Conservation (phyloP, 2,329 filamentous ascomycete species). For the Venturia oleaginea region DNA sequence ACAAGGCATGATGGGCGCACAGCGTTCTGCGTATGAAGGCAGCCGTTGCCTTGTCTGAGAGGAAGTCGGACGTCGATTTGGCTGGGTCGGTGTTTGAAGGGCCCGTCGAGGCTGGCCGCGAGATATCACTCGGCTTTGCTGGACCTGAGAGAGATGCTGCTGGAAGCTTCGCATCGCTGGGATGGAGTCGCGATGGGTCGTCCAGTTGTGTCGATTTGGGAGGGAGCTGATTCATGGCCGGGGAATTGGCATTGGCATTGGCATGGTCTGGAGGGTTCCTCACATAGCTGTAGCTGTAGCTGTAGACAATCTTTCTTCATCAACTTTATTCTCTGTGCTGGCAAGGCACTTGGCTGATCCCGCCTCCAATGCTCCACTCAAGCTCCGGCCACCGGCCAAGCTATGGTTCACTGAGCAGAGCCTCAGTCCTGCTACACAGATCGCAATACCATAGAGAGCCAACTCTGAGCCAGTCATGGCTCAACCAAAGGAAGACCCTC, state of each 20-base stretch:
- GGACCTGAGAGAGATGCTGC: not conserved
- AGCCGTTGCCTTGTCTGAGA: conserved; percentile 61
- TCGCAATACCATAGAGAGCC: not conserved
- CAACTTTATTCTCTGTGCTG: not conserved
- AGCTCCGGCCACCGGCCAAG: not conserved
- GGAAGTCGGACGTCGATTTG: conserved; percentile 1
- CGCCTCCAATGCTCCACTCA: no score
- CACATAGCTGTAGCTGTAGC: not conserved
- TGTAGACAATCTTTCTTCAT: not conserved
- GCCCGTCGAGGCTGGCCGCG: not conserved
- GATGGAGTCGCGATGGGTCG: not conserved
- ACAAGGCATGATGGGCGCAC: conserved; percentile 53
- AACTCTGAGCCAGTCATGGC: not conserved
- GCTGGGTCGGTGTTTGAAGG: not conserved
- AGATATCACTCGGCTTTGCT: not conserved
- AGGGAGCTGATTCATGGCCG: conserved; percentile 9
- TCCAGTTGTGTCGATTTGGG: not conserved
- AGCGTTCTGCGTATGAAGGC: conserved; percentile 75
- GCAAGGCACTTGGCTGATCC: not conserved
- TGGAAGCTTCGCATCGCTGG: conserved; percentile 2
- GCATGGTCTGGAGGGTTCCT: not conserved
- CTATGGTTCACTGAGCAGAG: not conserved
- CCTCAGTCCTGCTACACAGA: not conserved
- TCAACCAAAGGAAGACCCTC: not conserved
- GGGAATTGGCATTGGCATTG: not conserved